A percentile compares a stretch with the other conserved stretches of the same genome.
Evolutionary conservation across 768 basidiomycete species (phyloP).

Genomic region (Mycena crocata): DNA sequence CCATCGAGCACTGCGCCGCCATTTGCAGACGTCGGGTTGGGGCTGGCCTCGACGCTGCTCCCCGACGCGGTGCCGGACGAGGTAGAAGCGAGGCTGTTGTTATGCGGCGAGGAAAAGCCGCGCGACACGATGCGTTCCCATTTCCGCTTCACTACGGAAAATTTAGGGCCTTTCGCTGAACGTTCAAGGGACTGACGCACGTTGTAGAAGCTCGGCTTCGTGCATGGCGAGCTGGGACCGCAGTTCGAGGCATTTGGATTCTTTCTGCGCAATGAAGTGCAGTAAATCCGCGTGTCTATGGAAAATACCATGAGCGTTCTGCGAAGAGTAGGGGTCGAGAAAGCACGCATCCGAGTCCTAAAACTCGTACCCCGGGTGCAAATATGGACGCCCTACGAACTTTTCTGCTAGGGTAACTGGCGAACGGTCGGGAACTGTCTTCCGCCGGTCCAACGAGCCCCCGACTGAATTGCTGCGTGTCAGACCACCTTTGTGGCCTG

Average conservation of each 20-base stretch:
- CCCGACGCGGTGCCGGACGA: constrained; percentile 34
- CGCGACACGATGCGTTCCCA: constrained; percentile 86
- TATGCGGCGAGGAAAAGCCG: constrained; percentile 56
- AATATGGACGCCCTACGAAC: constrained; percentile 53
- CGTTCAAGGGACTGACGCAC: constrained; percentile 48
- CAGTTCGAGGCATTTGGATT: constrained; percentile 84
- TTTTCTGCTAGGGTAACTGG: constrained; percentile 75
- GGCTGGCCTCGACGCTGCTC: constrained; percentile 8
- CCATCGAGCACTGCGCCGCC: constrained; percentile 63
- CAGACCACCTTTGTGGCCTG: constrained; percentile 29
- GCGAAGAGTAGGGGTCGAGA: neutral
- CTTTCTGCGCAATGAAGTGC: constrained; percentile 89
- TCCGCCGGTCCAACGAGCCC: constrained; percentile 22
- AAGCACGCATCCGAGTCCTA: too few species aligned
- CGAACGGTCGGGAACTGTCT: constrained; percentile 9
- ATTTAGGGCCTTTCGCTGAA: neutral
- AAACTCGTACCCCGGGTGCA: too few species aligned
- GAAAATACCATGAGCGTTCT: neutral
- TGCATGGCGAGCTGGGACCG: constrained; percentile 78
- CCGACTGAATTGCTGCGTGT: constrained; percentile 38
- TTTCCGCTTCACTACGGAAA: constrained; percentile 73
- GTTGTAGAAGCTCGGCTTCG: constrained; percentile 77
- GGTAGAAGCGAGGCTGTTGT: constrained; percentile 32
- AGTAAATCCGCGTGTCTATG: constrained; percentile 82
- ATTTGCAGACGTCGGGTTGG: constrained; percentile 37